These are phyloP conservation scores for Rhynchospora pubera DNA, from an alignment of 176 grass and related monocot genomes.

Conservation along the genomic window DNA sequence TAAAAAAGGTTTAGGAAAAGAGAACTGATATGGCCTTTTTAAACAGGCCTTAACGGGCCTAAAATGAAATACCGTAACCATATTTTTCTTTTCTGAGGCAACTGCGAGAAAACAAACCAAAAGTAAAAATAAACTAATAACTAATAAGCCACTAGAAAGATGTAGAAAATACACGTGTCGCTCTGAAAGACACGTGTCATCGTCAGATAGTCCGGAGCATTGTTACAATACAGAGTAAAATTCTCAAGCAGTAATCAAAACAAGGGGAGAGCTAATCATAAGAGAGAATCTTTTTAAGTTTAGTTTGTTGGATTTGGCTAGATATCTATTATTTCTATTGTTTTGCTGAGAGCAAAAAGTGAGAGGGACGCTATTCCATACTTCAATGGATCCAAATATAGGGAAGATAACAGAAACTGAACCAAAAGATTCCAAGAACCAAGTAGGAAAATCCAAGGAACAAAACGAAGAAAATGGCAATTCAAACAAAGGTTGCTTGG, in stretches of 20 bases:
- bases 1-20: background rate
- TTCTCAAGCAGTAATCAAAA: background rate
- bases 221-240: background rate
- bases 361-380: background rate
- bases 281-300: background rate
- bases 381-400: background rate
- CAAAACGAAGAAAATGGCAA: background rate
- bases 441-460: background rate
- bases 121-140: background rate
- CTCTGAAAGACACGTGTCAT: too few relatives aligned
- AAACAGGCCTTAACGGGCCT: background rate
- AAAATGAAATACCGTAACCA: background rate
- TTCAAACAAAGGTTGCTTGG: background rate
- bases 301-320: background rate
- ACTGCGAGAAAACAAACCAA: background rate
- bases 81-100: background rate
- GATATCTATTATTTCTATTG: background rate
- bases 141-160: background rate
- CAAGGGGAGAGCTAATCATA: background rate
- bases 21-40: background rate
- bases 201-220: background rate
- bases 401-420: background rate
- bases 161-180: slow-evolving; percentile 1
- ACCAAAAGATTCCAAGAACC: background rate
- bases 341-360: background rate